Evolutionary conservation across 345 rosid genomes (phyloP).

Genomic region (Gossypium sturtianum): DNA sequence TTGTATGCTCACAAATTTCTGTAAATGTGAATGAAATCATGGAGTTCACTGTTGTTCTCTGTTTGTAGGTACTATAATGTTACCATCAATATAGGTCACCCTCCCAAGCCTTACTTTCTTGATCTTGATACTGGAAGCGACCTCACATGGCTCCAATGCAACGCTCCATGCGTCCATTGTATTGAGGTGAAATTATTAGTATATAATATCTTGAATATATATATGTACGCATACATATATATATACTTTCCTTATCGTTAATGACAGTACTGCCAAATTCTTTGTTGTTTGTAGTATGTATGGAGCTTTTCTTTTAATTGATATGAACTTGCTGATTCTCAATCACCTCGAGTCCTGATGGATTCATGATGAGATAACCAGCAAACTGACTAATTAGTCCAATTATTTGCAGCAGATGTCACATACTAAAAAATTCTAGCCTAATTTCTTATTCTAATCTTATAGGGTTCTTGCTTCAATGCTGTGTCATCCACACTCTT

Average conservation of each 20-base stretch:
- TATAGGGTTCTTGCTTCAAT: not conserved
- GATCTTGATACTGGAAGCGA: constrained; percentile 96
- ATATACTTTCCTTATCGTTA: not conserved
- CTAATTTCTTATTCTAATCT: not conserved
- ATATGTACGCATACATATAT: not conserved
- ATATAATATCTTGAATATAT: not conserved
- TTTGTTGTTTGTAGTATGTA: not conserved
- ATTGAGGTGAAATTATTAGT: constrained; percentile 33
- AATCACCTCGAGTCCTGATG: not conserved
- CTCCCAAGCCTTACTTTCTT: constrained; percentile 79
- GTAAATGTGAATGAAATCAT: not conserved
- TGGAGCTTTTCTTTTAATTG: not conserved
- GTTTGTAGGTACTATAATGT: constrained; percentile 65
- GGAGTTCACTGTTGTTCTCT: not conserved
- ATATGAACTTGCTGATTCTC: not conserved
- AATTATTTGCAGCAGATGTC: not conserved
- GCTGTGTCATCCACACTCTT: not conserved
- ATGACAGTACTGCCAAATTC: not conserved
- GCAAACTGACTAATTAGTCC: not conserved
- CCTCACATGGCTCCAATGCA: constrained; percentile 97
- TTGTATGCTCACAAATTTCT: not conserved
- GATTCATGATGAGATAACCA: not conserved
- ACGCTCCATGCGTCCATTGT: constrained; percentile 71
- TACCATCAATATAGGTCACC: constrained; percentile 68
- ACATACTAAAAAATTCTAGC: not conserved